Base-by-base conservation (phyloP, 768 basidiomycete genomes). In the Xerocomellus dryophilus region DNA sequence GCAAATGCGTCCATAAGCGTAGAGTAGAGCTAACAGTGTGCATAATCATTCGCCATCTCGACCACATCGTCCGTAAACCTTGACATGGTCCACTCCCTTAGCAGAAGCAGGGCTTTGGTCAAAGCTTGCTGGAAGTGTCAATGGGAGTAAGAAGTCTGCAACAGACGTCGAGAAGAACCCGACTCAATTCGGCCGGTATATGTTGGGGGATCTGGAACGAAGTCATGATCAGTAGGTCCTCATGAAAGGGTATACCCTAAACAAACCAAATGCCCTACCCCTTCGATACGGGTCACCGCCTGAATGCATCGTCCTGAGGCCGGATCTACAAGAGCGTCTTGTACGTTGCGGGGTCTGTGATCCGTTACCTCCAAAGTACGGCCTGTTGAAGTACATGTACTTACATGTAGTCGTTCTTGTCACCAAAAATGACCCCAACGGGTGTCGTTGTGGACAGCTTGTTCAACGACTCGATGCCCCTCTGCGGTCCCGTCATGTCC, bases 391-490 rank as follows among this genome's bases (percentile, higher is more conserved):
- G 7, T 11, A 50, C 4, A 5, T 2, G 14, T 12, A 51, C 80
- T 34, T 45, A 82, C 84, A 86, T 73, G 58, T 78, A 79, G 58
- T 86, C 83, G 21, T 76, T 70, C 27, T 74, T 67, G 17, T 63
- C 68, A 10, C 82, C 84, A 32, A 85, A 72, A 35, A 83, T 69
- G 20, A 85, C 67, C 58, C 84, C 82, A 1, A 85, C 69, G 0
- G 82, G 82, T 8, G 75, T 69, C 20, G 53, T 60, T 11, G 60
- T 43, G 50, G 78, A 81, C 2, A 72, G 45, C 40, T 64, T 58
- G 56, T 77, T 72, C 48, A 87, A 60, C 8, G 74, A 74, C 38
- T 72, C 63, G 8, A 86, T 75, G 7, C 85, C 82, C 53, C 75
- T 77, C 12, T 73, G 74, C 2, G 81, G 71, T 3, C 84, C 85